phyloP scores from a whole-genome alignment of 306 rosid genomes.

The Quercus cerris region DNA sequence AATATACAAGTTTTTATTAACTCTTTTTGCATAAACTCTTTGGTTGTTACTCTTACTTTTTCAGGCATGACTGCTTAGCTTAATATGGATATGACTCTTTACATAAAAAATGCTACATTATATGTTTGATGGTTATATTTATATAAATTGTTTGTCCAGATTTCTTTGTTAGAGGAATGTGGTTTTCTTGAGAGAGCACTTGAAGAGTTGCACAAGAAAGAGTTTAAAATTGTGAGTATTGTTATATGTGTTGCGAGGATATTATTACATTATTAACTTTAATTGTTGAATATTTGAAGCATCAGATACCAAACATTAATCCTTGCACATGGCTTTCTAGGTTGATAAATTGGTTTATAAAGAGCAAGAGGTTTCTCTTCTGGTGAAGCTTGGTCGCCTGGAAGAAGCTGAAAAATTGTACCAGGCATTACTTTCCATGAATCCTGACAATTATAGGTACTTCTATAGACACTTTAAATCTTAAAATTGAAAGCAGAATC shows the following conservation, averaged over 20 bases:
- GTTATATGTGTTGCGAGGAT: conserved; percentile 13
- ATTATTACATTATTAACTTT: conserved; percentile 6
- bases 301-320: conserved; percentile 19
- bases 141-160: conserved; percentile 34
- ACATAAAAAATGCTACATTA: not conserved
- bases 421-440: conserved; percentile 70
- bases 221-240: conserved; percentile 68
- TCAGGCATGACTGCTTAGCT: not conserved
- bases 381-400: conserved; percentile 74
- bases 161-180: conserved; percentile 84
- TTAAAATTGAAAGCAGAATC: not conserved
- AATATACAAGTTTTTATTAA: not conserved
- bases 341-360: conserved; percentile 78
- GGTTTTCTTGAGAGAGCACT: conserved; percentile 76
- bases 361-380: conserved; percentile 89
- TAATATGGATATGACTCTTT: not conserved
- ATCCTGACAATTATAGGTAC: conserved; percentile 95
- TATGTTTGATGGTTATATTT: not conserved
- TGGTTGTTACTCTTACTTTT: not conserved
- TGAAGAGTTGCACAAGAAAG: conserved; percentile 80
- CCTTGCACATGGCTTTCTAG: conserved; percentile 37
- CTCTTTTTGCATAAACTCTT: not conserved
- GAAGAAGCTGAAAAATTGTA: conserved; percentile 72
- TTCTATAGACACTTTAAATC: not conserved
- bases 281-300: conserved; percentile 12